Conservation (phyloP, 106 monocot species). For the Dioscorea zingiberensis region DNA sequence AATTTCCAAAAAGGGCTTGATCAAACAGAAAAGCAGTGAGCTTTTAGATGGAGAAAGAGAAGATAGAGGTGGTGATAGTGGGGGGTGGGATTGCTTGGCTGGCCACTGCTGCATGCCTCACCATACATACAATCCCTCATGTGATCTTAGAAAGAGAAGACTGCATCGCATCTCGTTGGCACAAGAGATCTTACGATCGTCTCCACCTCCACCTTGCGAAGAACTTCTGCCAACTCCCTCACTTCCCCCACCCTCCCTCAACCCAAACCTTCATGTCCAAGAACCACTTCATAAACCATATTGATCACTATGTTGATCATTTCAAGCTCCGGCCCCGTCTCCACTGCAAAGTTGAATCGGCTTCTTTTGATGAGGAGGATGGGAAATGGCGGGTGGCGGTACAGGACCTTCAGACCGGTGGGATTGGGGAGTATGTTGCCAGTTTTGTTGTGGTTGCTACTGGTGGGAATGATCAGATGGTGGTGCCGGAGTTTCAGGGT, state of each 20-base stretch:
- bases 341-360: conserved; percentile 24
- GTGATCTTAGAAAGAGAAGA: conserved; percentile 40
- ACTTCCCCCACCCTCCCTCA: conserved; percentile 9
- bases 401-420: neutral
- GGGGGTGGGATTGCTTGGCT: conserved; percentile 42
- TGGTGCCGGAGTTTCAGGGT: conserved; percentile 26
- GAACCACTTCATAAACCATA: conserved; percentile 24
- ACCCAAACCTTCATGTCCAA: conserved; percentile 33
- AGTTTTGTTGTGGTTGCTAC: conserved; percentile 24
- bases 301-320: conserved; percentile 25
- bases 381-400: conserved; percentile 5
- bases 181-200: conserved; percentile 32
- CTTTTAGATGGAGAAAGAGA: too few relatives aligned
- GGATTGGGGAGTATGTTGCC: neutral
- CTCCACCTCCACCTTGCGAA: conserved; percentile 30
- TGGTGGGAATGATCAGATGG: conserved; percentile 15
- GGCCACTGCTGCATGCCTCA: conserved; percentile 34
- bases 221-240: conserved; percentile 19
- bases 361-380: conserved; percentile 9
- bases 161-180: conserved; percentile 32
- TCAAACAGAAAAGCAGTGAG: too few relatives aligned
- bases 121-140: conserved; percentile 1
- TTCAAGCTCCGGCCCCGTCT: conserved; percentile 8
- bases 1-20: too few relatives aligned
- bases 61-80: conserved; percentile 10